These are phyloP conservation scores for Cystofilobasidium capitatum DNA, from an alignment of 768 basidiomycete species.

Conservation along the genomic window DNA sequence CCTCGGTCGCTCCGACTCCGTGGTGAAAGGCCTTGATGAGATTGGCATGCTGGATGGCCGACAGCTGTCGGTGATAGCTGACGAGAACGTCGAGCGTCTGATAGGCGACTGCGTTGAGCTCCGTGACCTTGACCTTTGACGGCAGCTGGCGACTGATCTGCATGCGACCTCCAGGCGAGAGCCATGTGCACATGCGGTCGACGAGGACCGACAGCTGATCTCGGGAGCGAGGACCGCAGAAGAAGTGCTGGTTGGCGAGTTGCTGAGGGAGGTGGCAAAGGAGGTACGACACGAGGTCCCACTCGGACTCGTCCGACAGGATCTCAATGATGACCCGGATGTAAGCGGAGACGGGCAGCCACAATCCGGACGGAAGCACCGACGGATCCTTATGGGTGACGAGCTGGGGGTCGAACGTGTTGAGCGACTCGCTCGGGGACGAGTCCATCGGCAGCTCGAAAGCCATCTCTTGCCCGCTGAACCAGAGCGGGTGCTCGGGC, in stretches of 20 bases:
- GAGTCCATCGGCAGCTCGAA: conserved; percentile 40
- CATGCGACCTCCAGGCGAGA: conserved; percentile 12
- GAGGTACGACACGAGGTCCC: conserved; percentile 88
- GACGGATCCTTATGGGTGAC: conserved; percentile 8
- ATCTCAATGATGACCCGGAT: conserved; percentile 55
- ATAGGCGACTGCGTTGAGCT: conserved; percentile 68
- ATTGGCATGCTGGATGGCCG: conserved; percentile 42
- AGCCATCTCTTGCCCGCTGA: conserved; percentile 32
- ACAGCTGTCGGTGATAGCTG: conserved; percentile 73
- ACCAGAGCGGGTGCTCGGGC: conserved; percentile 43
- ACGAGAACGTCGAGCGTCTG: conserved; percentile 78
- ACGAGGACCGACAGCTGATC: conserved; percentile 52
- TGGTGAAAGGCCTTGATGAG: conserved; percentile 42
- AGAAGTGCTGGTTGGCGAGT: conserved; percentile 88
- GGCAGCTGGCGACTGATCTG: conserved; percentile 33
- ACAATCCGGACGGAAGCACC: conserved; percentile 35
- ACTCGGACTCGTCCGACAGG: conserved; percentile 65
- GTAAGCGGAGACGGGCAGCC: conserved; percentile 66
- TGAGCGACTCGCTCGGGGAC: conserved; percentile 46
- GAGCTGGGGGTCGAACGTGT: conserved; percentile 39
- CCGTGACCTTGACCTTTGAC: conserved; percentile 52
- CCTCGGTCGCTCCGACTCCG: conserved; percentile 36
- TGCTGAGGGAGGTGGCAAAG: conserved; percentile 84
- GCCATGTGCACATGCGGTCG: conserved; percentile 17
- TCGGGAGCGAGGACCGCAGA: conserved; percentile 79